Evolutionary conservation across 2,329 filamentous ascomycete species (phyloP), one percentile per base, ranked within the genome.

Genomic region (Conoideocrella luteorostrata): DNA sequence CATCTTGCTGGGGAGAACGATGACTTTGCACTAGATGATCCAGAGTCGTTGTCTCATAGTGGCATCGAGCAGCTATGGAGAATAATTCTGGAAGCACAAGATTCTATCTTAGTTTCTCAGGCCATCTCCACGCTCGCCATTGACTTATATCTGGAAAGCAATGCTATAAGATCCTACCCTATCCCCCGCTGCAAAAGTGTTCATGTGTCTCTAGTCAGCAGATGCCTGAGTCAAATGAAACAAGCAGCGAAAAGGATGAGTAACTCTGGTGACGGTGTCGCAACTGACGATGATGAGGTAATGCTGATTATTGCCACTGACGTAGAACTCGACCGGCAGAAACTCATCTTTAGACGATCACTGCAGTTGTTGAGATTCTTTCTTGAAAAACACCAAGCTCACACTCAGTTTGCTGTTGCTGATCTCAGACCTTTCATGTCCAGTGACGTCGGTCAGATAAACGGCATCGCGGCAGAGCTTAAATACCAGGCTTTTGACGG

Each of bases 11-110:
- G 70, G 26, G 66, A 72, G 26, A 52, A 56, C 5, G 56, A 59
- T 20, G 68, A 68, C 18, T 67, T 74, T 39, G 56, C 71, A 17
- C 62, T 80, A 18, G 72, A 77, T 44, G 73, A 77, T 36, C 67
- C 72, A 7, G 65, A 70, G n/a, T 64, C 70, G 10, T 58, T 78
- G 22, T 67, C 74, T 51, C 74, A 69, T 48, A 75, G 63, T 50
- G 77, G 67, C 21, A 70, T 77, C 34, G 85, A 93, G 52, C 76
- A 89, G 45, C 68, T 95, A n/a, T 95, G 90, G 90, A 78, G 80
- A 20, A 78, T 95, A 53, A 80, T 91, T 26, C 67, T 95, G 42
- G 82, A 77, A 13, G 80, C 86, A 2, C 78, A 80, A 5, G 69
- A 77, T 29, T 68, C 75, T 29, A 76, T 72, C 1, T 80, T 94